These are phyloP conservation scores for Camelina hispida DNA, from an alignment of 345 rosid species.

Conservation along the genomic window DNA sequence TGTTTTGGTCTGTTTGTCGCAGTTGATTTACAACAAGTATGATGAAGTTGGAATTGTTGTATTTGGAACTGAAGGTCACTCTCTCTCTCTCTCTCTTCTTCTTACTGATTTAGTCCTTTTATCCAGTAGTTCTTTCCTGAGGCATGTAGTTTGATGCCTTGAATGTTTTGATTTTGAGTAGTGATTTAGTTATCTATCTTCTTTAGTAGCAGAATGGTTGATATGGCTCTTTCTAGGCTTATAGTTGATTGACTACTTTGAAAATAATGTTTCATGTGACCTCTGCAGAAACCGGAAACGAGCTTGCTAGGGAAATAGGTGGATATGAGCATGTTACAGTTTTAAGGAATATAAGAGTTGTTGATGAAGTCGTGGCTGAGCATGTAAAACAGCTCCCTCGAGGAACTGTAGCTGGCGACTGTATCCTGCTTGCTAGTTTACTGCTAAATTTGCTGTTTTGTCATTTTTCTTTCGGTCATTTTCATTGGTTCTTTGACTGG, in stretches of 20 bases:
- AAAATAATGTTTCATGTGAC: slow-evolving; percentile 26
- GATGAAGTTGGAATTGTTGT: slow-evolving; percentile 87
- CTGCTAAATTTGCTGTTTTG: slow-evolving; percentile 11
- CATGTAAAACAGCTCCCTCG: slow-evolving; percentile 63
- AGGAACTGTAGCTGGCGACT: slow-evolving; percentile 79
- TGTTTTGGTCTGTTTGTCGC: slow-evolving; percentile 45
- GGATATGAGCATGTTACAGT: slow-evolving; percentile 80
- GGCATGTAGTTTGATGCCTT: neutral
- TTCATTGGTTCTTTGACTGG: slow-evolving; percentile 54
- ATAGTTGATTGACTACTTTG: too few species aligned
- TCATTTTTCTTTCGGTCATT: neutral
- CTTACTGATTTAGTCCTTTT: neutral
- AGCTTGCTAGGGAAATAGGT: slow-evolving; percentile 76
- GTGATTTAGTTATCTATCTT: neutral
- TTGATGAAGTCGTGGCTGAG: slow-evolving; percentile 63
- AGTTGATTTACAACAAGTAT: slow-evolving; percentile 73
- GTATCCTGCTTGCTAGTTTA: slow-evolving; percentile 60
- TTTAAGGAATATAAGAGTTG: slow-evolving; percentile 64
- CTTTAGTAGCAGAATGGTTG: neutral
- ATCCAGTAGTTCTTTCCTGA: neutral
- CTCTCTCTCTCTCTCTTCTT: neutral
- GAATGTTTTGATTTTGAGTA: neutral
- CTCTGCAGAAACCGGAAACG: slow-evolving; percentile 70
- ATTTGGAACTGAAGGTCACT: slow-evolving; percentile 89
- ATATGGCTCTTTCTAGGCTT: slow-evolving; percentile 10